A percentile compares a stretch with the other conserved stretches of the same genome.
phyloP scores from a whole-genome alignment of 2,329 filamentous ascomycete species.

The Westerdykella ornata region DNA sequence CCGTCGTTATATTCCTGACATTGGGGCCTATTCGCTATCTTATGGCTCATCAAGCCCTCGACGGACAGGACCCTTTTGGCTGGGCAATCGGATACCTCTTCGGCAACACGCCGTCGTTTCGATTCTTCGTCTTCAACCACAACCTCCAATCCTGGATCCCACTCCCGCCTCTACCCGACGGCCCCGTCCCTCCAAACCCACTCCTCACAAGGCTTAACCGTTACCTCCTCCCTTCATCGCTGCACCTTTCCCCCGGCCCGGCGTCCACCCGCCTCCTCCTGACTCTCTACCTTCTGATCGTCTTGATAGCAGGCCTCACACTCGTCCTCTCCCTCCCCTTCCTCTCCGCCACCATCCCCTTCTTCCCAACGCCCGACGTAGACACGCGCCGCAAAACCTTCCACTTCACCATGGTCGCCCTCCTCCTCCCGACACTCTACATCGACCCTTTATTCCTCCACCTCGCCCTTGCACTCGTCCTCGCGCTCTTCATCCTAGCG shows the following conservation, averaged over 20 bases:
- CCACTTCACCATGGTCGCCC: conserved; percentile 95
- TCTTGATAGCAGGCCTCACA: conserved; percentile 64
- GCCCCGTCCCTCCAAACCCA: neutral
- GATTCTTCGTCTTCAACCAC: conserved; percentile 62
- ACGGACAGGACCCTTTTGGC: conserved; percentile 72
- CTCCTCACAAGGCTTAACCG: no score
- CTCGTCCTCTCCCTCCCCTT: conserved; percentile 60
- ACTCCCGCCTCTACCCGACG: conserved; percentile 50
- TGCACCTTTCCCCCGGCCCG: conserved; percentile 57
- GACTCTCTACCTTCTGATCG: conserved; percentile 62
- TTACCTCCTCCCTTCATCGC: neutral
- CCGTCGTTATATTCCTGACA: conserved; percentile 58
- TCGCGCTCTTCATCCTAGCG: conserved; percentile 79
- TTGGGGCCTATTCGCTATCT: conserved; percentile 65
- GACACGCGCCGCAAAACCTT: conserved; percentile 96
- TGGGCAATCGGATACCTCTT: conserved; percentile 90
- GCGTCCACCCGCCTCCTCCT: conserved; percentile 78
- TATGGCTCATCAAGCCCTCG: conserved; percentile 60
- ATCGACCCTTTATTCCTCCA: conserved; percentile 79
- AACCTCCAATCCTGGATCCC: conserved; percentile 70
- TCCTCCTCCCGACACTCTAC: conserved; percentile 83
- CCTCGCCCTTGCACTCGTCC: conserved; percentile 69
- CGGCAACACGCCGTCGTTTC: conserved; percentile 66
- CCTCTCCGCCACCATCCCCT: neutral
- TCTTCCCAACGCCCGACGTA: conserved; percentile 60